Percentiles rank a stretch among this genome's conserved stretches.
Conservation (phyloP, 1,284 basidiomycete species). For the Cystobasidium pallidum region DNA sequence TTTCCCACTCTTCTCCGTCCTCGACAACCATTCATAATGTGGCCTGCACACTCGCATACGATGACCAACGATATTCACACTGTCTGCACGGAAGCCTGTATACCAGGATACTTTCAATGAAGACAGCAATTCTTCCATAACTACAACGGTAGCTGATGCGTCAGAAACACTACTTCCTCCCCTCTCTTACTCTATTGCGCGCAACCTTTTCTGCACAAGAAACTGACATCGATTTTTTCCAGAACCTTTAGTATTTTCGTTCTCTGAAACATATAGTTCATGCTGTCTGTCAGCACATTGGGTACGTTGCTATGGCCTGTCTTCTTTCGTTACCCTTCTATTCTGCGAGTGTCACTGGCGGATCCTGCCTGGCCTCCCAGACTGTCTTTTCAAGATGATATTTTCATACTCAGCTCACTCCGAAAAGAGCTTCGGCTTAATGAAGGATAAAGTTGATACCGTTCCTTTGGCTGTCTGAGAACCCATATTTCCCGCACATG, state of each 20-base stretch:
- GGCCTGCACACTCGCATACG: slow-evolving; percentile 11
- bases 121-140: slow-evolving; percentile 41
- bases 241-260: background rate
- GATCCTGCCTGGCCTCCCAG: background rate
- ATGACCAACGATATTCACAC: slow-evolving; percentile 45
- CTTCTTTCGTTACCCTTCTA: background rate
- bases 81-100: slow-evolving; percentile 41
- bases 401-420: slow-evolving; percentile 41
- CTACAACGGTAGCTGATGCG: slow-evolving; percentile 44
- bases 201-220: background rate
- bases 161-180: background rate
- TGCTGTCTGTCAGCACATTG: no score
- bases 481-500: background rate
- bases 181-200: slow-evolving; percentile 2
- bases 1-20: background rate
- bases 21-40: background rate
- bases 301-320: no score
- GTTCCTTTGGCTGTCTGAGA: slow-evolving; percentile 33
- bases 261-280: background rate
- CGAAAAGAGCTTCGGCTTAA: slow-evolving; percentile 18
- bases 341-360: background rate
- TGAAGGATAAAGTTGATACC: slow-evolving; percentile 32
- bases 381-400: slow-evolving; percentile 20
- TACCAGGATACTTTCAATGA: slow-evolving; percentile 26
- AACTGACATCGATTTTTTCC: slow-evolving; percentile 7